phyloP scores from a whole-genome alignment of 805 yeast genomes.

The Candida maesae region DNA sequence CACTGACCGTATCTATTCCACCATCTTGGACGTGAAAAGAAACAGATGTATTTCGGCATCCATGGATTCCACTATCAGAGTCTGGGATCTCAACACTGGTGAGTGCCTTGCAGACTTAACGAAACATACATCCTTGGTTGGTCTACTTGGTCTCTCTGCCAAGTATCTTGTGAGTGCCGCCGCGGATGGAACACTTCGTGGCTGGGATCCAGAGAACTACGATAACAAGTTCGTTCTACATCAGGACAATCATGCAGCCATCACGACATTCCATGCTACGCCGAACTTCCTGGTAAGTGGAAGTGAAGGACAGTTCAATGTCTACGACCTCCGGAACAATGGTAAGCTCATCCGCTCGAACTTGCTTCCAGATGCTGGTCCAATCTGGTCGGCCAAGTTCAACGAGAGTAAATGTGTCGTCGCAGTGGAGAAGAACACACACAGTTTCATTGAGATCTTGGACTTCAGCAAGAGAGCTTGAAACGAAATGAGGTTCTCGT shows the following conservation, averaged over 20 bases:
- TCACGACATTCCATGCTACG: slow-evolving; percentile 90
- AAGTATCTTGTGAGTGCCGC: slow-evolving; percentile 88
- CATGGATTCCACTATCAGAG: slow-evolving; percentile 81
- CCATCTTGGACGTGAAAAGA: slow-evolving; percentile 71
- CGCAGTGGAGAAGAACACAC: slow-evolving; percentile 74
- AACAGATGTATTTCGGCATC: slow-evolving; percentile 87
- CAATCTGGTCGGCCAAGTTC: slow-evolving; percentile 93
- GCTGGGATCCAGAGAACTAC: slow-evolving; percentile 87
- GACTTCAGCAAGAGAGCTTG: slow-evolving; percentile 54
- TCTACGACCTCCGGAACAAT: slow-evolving; percentile 72
- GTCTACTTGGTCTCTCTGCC: slow-evolving; percentile 73
- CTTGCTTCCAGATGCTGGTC: slow-evolving; percentile 70
- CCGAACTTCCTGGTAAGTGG: slow-evolving; percentile 85
- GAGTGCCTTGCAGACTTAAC: slow-evolving; percentile 63
- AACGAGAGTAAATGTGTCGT: slow-evolving; percentile 83
- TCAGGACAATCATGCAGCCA: slow-evolving; percentile 77
- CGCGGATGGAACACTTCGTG: slow-evolving; percentile 86
- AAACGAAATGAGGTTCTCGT: too few relatives aligned
- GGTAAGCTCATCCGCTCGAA: slow-evolving; percentile 73
- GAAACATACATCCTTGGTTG: slow-evolving; percentile 90
- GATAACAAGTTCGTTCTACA: slow-evolving; percentile 62
- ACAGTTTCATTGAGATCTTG: slow-evolving; percentile 77
- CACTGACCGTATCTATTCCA: slow-evolving; percentile 83
- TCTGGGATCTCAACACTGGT: slow-evolving; percentile 87
- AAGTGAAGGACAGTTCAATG: slow-evolving; percentile 77